Evolutionary conservation across 1,139 yeast species (phyloP).

Genomic region (Zygosaccharomyces pseudobailii): DNA sequence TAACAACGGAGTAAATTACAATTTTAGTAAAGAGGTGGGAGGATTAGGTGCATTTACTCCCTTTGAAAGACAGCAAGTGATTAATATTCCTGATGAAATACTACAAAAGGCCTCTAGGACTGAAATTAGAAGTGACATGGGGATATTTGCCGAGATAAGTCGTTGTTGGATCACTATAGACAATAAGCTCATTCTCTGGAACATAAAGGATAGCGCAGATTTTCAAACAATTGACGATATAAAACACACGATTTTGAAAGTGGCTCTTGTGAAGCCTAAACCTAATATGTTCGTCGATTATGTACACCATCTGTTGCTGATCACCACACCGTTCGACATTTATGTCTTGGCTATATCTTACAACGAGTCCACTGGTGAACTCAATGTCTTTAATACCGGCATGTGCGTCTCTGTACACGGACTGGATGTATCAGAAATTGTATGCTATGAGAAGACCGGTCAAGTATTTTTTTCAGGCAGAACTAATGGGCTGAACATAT

Average conservation of each 20-base stretch:
- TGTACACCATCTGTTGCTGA: constrained; percentile 65
- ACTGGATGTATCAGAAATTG: constrained; percentile 60
- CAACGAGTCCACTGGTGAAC: constrained; percentile 44
- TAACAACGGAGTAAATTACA: constrained; percentile 41
- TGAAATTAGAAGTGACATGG: constrained; percentile 69
- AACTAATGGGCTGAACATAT: constrained; percentile 71
- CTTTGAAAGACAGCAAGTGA: constrained; percentile 64
- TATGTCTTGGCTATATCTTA: constrained; percentile 72
- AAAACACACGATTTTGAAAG: constrained; percentile 70
- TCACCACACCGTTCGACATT: constrained; percentile 77
- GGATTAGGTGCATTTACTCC: constrained; percentile 57
- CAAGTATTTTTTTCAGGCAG: constrained; percentile 80
- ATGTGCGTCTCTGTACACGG: constrained; percentile 80
- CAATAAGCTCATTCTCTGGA: constrained; percentile 80
- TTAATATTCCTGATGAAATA: constrained; percentile 77
- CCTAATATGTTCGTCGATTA: constrained; percentile 73
- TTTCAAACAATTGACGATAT: constrained; percentile 81
- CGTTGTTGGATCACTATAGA: constrained; percentile 89
- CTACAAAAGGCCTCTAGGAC: constrained; percentile 66
- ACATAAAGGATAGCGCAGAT: constrained; percentile 55
- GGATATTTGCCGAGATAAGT: constrained; percentile 74
- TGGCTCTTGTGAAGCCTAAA: constrained; percentile 73
- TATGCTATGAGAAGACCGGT: constrained; percentile 57
- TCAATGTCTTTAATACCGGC: constrained; percentile 78
- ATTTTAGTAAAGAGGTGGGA: constrained; percentile 36